A percentile compares a stretch with the other conserved stretches of the same genome.
Evolutionary conservation across 192 early-diverging fungal genomes (phyloP).

Genomic region (Phlyctochytrium arcticum): DNA sequence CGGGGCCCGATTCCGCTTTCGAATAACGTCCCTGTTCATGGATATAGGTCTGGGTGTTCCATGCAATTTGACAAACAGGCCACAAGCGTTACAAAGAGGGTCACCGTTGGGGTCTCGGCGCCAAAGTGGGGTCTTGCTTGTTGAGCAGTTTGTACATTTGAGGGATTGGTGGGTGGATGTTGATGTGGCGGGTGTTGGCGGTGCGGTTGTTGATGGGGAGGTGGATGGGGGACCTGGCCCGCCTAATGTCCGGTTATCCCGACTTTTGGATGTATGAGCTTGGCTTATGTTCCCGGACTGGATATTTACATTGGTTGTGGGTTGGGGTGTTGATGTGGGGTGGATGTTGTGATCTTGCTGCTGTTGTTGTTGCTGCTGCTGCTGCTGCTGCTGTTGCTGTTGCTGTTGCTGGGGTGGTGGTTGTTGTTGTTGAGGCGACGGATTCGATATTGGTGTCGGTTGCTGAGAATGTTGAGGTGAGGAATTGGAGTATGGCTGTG

Average conservation of each 20-base stretch:
- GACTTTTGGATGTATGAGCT: conserved; percentile 8
- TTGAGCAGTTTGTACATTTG: conserved; percentile 67
- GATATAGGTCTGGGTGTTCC: conserved; percentile 77
- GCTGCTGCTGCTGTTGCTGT: too few relatives aligned
- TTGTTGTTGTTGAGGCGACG: too few relatives aligned
- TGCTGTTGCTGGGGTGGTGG: too few relatives aligned
- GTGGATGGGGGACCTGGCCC: background rate
- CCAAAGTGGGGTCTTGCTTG: conserved; percentile 89
- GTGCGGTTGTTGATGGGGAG: background rate
- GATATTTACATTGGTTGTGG: too few relatives aligned
- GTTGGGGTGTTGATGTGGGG: too few relatives aligned
- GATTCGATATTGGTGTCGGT: too few relatives aligned
- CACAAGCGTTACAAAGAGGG: conserved; percentile 93
- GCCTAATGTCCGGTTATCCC: conserved; percentile 20
- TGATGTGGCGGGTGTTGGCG: background rate
- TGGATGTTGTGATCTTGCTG: too few relatives aligned
- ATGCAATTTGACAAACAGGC: conserved; percentile 92
- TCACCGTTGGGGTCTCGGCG: conserved; percentile 83
- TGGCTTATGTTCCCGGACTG: conserved; percentile 7
- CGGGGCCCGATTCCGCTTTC: conserved; percentile 74
- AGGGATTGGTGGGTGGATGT: background rate
- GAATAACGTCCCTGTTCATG: conserved; percentile 85
- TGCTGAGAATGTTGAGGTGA: too few relatives aligned
- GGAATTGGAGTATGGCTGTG: too few relatives aligned
- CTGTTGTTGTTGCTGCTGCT: too few relatives aligned